phyloP scores from a whole-genome alignment of 179 eudicot species.

The Patellifolia procumbens region DNA sequence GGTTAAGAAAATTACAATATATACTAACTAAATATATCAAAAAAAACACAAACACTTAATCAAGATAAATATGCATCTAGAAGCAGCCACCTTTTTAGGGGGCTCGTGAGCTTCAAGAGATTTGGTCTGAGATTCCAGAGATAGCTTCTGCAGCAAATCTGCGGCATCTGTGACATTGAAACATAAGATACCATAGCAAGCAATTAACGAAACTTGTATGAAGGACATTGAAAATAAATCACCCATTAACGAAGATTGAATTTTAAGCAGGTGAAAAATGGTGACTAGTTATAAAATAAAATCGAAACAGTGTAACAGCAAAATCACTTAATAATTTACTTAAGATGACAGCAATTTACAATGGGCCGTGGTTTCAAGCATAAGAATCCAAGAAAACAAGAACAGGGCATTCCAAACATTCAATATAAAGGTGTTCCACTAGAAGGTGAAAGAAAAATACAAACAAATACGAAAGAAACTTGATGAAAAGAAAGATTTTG shows the following conservation, averaged over 20 bases:
- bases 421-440: too few relatives aligned
- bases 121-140: slow-evolving; percentile 75
- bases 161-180: slow-evolving; percentile 55
- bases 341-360: neutral
- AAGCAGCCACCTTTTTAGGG: slow-evolving; percentile 62
- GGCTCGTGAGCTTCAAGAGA: slow-evolving; percentile 57
- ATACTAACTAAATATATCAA: neutral
- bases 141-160: slow-evolving; percentile 74
- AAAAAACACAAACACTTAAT: neutral
- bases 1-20: neutral
- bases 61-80: neutral
- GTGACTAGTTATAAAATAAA: neutral
- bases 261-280: neutral
- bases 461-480: neutral
- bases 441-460: neutral
- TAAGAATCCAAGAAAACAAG: neutral
- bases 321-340: neutral
- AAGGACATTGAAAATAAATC: neutral
- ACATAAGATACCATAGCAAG: neutral
- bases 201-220: neutral
- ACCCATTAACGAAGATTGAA: neutral
- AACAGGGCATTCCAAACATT: neutral
- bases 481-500: neutral
- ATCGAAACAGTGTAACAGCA: neutral
- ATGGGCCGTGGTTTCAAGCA: neutral